Evolutionary conservation across 192 early-diverging fungal species (phyloP).

Genomic region (Borealophlyctis nickersoniae): DNA sequence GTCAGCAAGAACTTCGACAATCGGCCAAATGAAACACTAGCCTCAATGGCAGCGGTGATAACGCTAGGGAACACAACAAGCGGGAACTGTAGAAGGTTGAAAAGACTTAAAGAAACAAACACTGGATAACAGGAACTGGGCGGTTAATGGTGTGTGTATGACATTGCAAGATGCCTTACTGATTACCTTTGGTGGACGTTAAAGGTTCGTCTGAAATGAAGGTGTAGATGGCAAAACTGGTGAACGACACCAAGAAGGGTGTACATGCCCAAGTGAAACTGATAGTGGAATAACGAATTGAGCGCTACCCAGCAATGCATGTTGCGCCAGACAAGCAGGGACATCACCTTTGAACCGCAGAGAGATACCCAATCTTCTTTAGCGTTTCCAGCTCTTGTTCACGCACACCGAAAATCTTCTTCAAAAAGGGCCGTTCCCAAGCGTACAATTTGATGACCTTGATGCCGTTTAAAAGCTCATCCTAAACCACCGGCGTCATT

Average conservation of each 20-base stretch:
- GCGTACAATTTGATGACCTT: constrained; percentile 96
- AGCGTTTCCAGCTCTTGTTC: constrained; percentile 74
- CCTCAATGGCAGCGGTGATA: constrained; percentile 72
- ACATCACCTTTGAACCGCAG: constrained; percentile 53
- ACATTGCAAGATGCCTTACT: too few relatives aligned
- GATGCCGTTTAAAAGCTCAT: constrained; percentile 87
- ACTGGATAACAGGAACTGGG: constrained; percentile 38
- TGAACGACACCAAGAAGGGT: constrained; percentile 85
- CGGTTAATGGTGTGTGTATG: too few relatives aligned
- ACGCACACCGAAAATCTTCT: constrained; percentile 66
- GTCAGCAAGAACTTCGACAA: constrained; percentile 73
- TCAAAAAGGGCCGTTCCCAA: constrained; percentile 80
- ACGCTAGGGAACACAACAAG: constrained; percentile 79
- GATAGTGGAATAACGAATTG: too few relatives aligned
- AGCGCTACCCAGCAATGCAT: background rate
- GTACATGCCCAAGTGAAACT: constrained; percentile 76
- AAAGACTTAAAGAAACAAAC: constrained; percentile 86
- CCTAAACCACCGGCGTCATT: constrained; percentile 18
- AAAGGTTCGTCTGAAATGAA: constrained; percentile 58
- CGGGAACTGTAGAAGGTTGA: constrained; percentile 91
- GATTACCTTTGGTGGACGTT: constrained; percentile 48
- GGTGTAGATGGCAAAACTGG: constrained; percentile 77
- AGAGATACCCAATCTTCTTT: constrained; percentile 68
- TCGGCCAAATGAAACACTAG: constrained; percentile 79
- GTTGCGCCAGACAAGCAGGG: background rate